Evolutionary conservation across 257 asterid genomes (phyloP).

Genomic region (Nicotiana tomentosiformis): DNA sequence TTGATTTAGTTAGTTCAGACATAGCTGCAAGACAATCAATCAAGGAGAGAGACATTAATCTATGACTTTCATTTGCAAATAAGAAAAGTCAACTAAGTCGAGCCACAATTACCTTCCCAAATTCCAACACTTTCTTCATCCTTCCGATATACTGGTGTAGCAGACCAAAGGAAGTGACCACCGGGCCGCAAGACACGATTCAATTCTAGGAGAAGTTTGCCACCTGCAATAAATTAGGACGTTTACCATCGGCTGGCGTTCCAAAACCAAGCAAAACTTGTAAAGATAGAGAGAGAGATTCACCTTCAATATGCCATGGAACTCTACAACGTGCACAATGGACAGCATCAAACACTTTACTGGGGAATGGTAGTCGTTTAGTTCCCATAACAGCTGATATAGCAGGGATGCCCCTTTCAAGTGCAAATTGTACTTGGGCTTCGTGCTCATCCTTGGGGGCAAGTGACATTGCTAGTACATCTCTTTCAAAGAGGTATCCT

Average conservation of each 20-base stretch:
- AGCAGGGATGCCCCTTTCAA: slow-evolving; percentile 24
- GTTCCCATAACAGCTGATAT: slow-evolving; percentile 30
- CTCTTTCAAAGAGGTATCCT: slow-evolving; percentile 27
- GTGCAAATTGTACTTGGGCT: slow-evolving; percentile 33
- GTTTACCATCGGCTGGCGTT: not conserved
- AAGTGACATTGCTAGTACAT: slow-evolving; percentile 30
- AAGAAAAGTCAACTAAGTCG: not conserved
- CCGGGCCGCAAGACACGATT: slow-evolving; percentile 35
- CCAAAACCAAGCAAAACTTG: not conserved
- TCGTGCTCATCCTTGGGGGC: slow-evolving; percentile 38
- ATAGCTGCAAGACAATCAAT: slow-evolving; percentile 11
- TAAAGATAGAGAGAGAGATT: not conserved
- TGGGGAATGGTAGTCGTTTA: slow-evolving; percentile 23
- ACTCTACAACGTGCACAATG: slow-evolving; percentile 36
- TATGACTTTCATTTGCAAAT: not conserved
- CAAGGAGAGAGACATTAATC: not conserved
- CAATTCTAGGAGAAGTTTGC: slow-evolving; percentile 33
- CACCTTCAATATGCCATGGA: slow-evolving; percentile 31
- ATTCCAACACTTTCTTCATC: slow-evolving; percentile 25
- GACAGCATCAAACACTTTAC: slow-evolving; percentile 25
- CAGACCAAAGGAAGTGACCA: slow-evolving; percentile 36
- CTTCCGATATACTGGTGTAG: slow-evolving; percentile 32
- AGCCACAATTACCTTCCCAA: slow-evolving; percentile 25
- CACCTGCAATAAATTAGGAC: slow-evolving; percentile 21
- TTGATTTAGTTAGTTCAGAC: slow-evolving; percentile 17